Evolutionary conservation across 768 basidiomycete species (phyloP).

Genomic region (Boletus rubescentipes): DNA sequence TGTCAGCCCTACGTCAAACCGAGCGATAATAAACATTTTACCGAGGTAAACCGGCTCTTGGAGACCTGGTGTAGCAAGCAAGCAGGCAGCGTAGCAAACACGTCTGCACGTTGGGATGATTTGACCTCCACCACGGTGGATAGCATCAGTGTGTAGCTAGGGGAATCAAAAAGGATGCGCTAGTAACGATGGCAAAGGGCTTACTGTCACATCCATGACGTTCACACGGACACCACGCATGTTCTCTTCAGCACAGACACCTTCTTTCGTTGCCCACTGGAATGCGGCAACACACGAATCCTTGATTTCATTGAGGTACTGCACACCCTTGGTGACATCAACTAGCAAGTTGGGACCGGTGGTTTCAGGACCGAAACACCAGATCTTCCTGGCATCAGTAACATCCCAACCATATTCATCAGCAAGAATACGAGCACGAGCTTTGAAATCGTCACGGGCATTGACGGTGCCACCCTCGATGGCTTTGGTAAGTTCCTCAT

Average conservation of each 20-base stretch:
- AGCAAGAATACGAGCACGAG: slow-evolving; percentile 91
- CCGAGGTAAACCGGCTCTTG: slow-evolving; percentile 97
- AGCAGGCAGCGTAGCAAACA: slow-evolving; percentile 92
- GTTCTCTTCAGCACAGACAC: slow-evolving; percentile 94
- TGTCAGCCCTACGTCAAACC: slow-evolving; percentile 12
- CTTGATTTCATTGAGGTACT: slow-evolving; percentile 99
- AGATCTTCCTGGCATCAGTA: slow-evolving; percentile 98
- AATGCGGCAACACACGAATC: slow-evolving; percentile 98
- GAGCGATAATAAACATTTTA: slow-evolving; percentile 30
- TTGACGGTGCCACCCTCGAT: slow-evolving; percentile 86
- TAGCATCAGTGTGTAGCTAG: slow-evolving; percentile 96
- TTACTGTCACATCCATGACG: slow-evolving; percentile 90
- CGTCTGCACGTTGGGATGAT: slow-evolving; percentile 97
- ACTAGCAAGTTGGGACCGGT: slow-evolving; percentile 96
- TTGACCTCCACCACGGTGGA: slow-evolving; percentile 99
- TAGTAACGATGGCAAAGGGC: slow-evolving; percentile 25
- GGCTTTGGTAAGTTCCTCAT: slow-evolving; percentile 90
- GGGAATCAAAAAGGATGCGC: neutral
- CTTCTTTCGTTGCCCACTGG: slow-evolving; percentile 99
- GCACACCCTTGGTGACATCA: slow-evolving; percentile 98
- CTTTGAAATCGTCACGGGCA: slow-evolving; percentile 96
- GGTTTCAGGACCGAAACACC: slow-evolving; percentile 99
- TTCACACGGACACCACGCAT: slow-evolving; percentile 99
- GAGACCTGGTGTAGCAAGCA: slow-evolving; percentile 87
- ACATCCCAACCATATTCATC: slow-evolving; percentile 99